Conservation (phyloP, 192 early-diverging fungal genomes). For the Backusella circina region DNA sequence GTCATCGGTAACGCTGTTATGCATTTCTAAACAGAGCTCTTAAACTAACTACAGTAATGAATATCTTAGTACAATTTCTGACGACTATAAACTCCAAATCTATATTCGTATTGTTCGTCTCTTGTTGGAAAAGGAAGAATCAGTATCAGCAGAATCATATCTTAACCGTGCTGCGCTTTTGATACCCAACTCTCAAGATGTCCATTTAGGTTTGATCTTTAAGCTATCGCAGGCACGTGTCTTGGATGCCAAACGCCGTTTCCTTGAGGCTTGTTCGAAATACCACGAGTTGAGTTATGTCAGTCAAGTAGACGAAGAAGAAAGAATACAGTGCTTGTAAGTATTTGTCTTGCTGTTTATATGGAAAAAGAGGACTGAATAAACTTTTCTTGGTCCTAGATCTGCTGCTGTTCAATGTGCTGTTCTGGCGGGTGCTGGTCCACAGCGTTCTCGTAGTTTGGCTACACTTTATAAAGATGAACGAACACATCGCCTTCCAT, state of each 20-base stretch:
- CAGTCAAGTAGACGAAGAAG: slow-evolving; percentile 53
- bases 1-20: slow-evolving; percentile 55
- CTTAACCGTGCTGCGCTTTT: slow-evolving; percentile 81
- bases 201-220: slow-evolving; percentile 58
- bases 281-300: slow-evolving; percentile 86
- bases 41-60: neutral
- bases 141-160: slow-evolving; percentile 74
- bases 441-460: slow-evolving; percentile 80
- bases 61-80: slow-evolving; percentile 44
- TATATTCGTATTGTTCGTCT: slow-evolving; percentile 86
- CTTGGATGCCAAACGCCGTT: slow-evolving; percentile 80
- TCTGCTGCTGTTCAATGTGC: slow-evolving; percentile 85
- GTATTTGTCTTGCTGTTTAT: slow-evolving; percentile 4
- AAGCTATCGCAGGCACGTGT: slow-evolving; percentile 81
- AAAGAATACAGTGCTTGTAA: slow-evolving; percentile 55
- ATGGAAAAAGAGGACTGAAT: too few species aligned
- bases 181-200: slow-evolving; percentile 51
- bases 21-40: neutral
- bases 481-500: slow-evolving; percentile 71
- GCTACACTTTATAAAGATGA: slow-evolving; percentile 92
- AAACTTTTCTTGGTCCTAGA: slow-evolving; percentile 31
- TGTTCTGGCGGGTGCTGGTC: slow-evolving; percentile 87
- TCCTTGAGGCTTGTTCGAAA: slow-evolving; percentile 79
- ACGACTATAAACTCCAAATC: slow-evolving; percentile 71
- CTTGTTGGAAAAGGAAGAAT: slow-evolving; percentile 82